Evolutionary conservation across 345 rosid species (phyloP).

Genomic region (Physaria fendleri): DNA sequence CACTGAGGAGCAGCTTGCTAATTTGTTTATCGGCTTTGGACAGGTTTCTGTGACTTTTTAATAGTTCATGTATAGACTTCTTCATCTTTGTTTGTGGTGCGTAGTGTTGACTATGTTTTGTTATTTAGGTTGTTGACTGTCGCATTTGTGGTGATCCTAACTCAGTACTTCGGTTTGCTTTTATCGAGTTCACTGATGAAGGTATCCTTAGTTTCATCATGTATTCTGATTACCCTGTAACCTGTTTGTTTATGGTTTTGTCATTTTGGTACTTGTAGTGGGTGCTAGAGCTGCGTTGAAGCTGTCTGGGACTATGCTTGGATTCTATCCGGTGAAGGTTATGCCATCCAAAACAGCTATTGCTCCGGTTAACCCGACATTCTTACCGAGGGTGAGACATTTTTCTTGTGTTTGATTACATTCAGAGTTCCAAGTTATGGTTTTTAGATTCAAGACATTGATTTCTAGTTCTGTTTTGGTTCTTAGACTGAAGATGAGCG

Average conservation of each 20-base stretch:
- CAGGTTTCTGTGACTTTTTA: constrained; percentile 43
- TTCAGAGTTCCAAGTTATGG: not conserved
- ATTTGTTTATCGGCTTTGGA: constrained; percentile 69
- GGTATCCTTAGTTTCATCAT: constrained; percentile 35
- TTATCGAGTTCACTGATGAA: constrained; percentile 87
- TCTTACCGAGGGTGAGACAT: constrained; percentile 74
- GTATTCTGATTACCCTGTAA: not conserved
- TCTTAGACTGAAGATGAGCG: constrained; percentile 80
- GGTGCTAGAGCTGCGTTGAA: constrained; percentile 67
- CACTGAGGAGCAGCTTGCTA: constrained; percentile 95
- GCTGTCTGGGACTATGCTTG: constrained; percentile 81
- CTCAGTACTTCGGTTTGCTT: constrained; percentile 94
- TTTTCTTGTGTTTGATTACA: not conserved
- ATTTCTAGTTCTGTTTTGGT: constrained; percentile 8
- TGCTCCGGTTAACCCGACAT: constrained; percentile 92
- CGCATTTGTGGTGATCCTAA: constrained; percentile 96
- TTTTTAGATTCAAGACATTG: not conserved
- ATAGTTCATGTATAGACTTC: not conserved
- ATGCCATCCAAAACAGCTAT: constrained; percentile 94
- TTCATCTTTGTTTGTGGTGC: not conserved
- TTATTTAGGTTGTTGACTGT: constrained; percentile 69
- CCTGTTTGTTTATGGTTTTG: not conserved
- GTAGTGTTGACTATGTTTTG: not conserved
- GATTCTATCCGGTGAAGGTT: constrained; percentile 84
- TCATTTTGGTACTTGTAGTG: constrained; percentile 35